Percentiles rank a stretch among this genome's conserved stretches.
These are phyloP conservation scores for Pterocarpus santalinus DNA, from an alignment of 306 rosid genomes.

Conservation along the genomic window DNA sequence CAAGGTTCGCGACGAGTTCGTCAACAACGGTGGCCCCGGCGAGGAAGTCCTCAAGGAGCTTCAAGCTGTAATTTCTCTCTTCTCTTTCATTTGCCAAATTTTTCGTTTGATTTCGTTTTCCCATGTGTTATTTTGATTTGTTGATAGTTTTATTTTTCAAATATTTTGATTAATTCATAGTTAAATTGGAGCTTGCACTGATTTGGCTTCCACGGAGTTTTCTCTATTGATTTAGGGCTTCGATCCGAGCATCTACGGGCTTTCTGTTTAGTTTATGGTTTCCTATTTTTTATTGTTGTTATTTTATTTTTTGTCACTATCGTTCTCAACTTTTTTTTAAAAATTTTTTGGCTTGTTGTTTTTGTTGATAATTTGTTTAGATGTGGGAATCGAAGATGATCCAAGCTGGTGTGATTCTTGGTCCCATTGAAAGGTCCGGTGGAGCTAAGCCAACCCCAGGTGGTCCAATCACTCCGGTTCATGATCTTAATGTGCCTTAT, in stretches of 20 bases:
- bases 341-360: not conserved
- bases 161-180: no score
- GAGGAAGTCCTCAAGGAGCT: constrained; percentile 94
- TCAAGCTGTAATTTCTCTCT: constrained; percentile 72
- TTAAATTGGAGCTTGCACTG: not conserved
- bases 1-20: constrained; percentile 91
- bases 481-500: constrained; percentile 88
- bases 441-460: constrained; percentile 70
- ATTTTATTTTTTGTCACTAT: not conserved
- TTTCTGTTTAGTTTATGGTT: constrained; percentile 29
- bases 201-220: not conserved
- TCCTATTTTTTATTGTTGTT: not conserved
- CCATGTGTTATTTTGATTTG: not conserved
- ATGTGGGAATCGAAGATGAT: constrained; percentile 91
- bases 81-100: not conserved
- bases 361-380: constrained; percentile 49
- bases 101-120: not conserved
- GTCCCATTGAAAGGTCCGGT: constrained; percentile 79
- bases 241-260: constrained; percentile 62
- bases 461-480: constrained; percentile 83
- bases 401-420: constrained; percentile 70
- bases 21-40: constrained; percentile 75
- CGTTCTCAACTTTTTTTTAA: constrained; percentile 14
- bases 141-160: not conserved
- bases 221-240: constrained; percentile 46